These are phyloP conservation scores for Parietaria judaica DNA, from an alignment of 306 rosid species.

Conservation along the genomic window DNA sequence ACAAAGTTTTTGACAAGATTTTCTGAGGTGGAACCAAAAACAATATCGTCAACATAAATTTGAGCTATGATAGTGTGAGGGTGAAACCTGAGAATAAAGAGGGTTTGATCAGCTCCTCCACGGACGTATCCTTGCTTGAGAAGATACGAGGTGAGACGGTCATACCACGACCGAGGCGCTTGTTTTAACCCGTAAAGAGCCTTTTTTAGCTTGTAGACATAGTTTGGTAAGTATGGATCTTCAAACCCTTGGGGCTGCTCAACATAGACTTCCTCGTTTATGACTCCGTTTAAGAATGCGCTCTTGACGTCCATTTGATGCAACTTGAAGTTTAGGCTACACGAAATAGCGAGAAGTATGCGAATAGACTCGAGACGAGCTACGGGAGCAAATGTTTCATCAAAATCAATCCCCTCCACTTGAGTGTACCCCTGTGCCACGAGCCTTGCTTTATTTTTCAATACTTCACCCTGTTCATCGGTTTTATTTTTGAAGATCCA, in stretches of 20 bases:
- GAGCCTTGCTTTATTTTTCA: background rate
- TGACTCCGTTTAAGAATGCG: background rate
- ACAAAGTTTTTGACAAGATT: background rate
- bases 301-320: constrained; percentile 1
- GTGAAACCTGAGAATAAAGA: background rate
- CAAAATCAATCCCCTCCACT: background rate
- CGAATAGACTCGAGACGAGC: background rate
- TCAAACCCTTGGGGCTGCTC: background rate
- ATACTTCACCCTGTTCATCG: background rate
- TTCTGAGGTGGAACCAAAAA: background rate
- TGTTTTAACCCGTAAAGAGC: background rate
- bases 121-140: background rate
- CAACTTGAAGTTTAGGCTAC: background rate
- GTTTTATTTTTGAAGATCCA: too few species aligned
- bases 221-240: background rate
- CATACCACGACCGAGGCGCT: background rate
- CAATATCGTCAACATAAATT: background rate
- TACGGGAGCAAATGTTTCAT: background rate
- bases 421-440: background rate
- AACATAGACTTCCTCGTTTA: background rate
- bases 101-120: background rate
- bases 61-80: background rate
- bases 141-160: background rate
- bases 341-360: background rate
- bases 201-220: background rate